Base-by-base conservation (phyloP, 176 grass and related monocot species). In the Cenchrus fungigraminus region DNA sequence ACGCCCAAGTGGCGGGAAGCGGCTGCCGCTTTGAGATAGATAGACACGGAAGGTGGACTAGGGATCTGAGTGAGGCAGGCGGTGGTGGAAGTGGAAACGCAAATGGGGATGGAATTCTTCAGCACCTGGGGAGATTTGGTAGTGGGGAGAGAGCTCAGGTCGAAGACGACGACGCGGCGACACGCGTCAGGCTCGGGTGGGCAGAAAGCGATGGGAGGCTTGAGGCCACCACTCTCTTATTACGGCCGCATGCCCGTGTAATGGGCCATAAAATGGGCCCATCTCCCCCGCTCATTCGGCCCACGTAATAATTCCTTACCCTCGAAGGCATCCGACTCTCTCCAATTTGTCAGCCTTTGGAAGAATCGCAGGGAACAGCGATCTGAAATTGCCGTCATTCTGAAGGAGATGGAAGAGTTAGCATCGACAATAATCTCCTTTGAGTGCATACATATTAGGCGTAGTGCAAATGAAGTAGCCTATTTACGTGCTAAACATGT, bases 1-100 rank as follows among this genome's bases (percentile, higher is more conserved):
- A 32, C 0, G 56, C 6, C 56, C 17, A n/a, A 74, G 88, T 6
- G 68, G 77, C 69, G 69, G 8, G 76, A 66, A 12, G 9, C 64
- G 46, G 52, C 0, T 4, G 53, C 50, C 25, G 66, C 57, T 29
- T 13, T 3, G 61, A 45, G 58, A 74, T 1, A 9, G 56, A 7
- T 19, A 47, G n/a, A 72, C 25, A 75, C 69, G 63, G 22, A 47
- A 4, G 17, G 32, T 3, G 51, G 6, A 55, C 60, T 37, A 75
- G 53, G 51, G 86, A 67, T 86, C 74, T 79, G 64, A 4, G 37
- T 79, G 64, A 4, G 37, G 19, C 77, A 93, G 80, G 77, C 83
- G 77, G 60, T 53, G 79, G 85, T 58, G 62, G 78, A 34, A 68
- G 81, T 58, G 62, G 78, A 40, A 28, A 19, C 72, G 64, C 60